phyloP scores from a whole-genome alignment of 805 yeast species.

The Yamadazyma sp. region DNA sequence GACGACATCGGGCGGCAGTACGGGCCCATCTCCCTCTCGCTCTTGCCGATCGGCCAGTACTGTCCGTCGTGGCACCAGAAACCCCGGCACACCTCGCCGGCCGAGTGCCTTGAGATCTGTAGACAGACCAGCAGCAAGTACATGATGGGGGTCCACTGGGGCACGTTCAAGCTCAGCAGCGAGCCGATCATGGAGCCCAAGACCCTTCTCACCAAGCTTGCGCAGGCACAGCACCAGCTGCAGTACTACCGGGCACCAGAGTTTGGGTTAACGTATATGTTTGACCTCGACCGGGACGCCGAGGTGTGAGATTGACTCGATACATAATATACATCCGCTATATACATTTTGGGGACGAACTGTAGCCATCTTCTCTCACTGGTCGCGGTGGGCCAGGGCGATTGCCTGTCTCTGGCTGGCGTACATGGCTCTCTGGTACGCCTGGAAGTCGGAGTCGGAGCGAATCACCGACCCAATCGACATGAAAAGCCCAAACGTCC shows the following conservation, averaged over 20 bases:
- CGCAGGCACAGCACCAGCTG: conserved; percentile 36
- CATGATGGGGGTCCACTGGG: conserved; percentile 94
- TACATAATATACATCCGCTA: conserved; percentile 5
- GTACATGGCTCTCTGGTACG: conserved; percentile 31
- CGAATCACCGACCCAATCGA: conserved; percentile 91
- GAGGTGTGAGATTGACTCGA: conserved; percentile 3
- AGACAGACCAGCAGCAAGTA: conserved; percentile 57
- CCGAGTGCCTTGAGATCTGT: conserved; percentile 70
- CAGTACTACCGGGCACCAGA: conserved; percentile 61
- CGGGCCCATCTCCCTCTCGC: conserved; percentile 59
- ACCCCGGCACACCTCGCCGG: conserved; percentile 85
- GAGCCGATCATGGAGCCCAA: conserved; percentile 89
- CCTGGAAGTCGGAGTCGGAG: conserved; percentile 54
- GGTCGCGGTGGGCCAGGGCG: neutral
- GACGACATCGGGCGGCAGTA: conserved; percentile 59
- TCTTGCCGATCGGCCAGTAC: conserved; percentile 93
- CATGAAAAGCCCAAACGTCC: conserved; percentile 95
- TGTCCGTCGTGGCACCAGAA: conserved; percentile 93
- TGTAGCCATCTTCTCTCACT: neutral
- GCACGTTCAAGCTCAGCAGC: conserved; percentile 85
- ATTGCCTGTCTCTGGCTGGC: conserved; percentile 22
- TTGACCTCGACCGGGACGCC: conserved; percentile 32
- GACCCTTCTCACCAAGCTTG: conserved; percentile 50
- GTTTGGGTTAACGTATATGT: conserved; percentile 69
- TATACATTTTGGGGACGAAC: conserved; percentile 7